Conservation (phyloP, 306 rosid genomes). For the Abrus pulchellus region DNA sequence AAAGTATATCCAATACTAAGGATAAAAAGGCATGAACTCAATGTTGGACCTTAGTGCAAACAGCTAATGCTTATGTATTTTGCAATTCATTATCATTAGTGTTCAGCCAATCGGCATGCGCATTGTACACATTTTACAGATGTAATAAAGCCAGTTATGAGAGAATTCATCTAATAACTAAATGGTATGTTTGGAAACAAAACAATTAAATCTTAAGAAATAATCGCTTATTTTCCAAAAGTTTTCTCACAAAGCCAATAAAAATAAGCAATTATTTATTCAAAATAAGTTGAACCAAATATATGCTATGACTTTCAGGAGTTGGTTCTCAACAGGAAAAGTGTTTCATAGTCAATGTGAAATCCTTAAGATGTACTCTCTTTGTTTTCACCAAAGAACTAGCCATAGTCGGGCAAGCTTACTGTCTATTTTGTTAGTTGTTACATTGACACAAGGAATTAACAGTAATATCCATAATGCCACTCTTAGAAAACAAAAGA, state of each 20-base stretch:
- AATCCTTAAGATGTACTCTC: constrained; percentile 21
- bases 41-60: background rate
- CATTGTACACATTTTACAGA: background rate
- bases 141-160: background rate
- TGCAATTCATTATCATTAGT: background rate
- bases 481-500: background rate
- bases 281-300: too few species aligned
- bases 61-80: background rate
- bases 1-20: background rate
- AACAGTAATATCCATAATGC: background rate
- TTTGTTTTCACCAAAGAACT: background rate
- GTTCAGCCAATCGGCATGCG: background rate
- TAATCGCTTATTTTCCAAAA: too few species aligned
- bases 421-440: background rate
- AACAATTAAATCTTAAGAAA: too few species aligned
- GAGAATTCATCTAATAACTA: background rate
- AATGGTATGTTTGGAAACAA: background rate
- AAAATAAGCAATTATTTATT: too few species aligned
- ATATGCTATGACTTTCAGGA: background rate
- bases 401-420: background rate
- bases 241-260: too few species aligned
- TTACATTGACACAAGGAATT: constrained; percentile 6
- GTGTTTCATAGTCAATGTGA: background rate
- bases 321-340: background rate
- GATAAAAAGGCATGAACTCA: background rate